Base-by-base conservation (phyloP, 345 rosid genomes). In the Leavenworthia alabamica region DNA sequence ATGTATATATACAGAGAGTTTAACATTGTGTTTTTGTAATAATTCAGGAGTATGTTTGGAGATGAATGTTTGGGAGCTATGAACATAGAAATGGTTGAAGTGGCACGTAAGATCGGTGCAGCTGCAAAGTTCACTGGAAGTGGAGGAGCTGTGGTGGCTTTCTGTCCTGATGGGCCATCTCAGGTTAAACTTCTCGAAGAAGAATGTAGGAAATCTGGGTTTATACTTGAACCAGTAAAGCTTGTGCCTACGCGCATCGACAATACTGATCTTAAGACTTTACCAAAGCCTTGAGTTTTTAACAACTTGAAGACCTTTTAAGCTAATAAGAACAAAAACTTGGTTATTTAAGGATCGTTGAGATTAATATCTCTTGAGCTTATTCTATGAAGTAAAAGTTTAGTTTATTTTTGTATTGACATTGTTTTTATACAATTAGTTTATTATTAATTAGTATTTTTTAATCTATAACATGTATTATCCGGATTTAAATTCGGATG, bases 51-150 rank as follows among this genome's bases (percentile, higher is more conserved):
- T 40, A 86, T 85, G 84, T 89, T 85, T 61, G 97, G 97, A 6
- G 88, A 85, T 52, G 89, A 82, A 7, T 81, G 74, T 51, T 78
- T 93, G 4, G 94, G 91, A 40, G 78, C 75, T 41, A 9, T 83
- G 57, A 86, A 83, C 79, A 73, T 92, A 64, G 79, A 92, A 66
- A 86, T 92, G 97, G 94, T 89, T 75, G 93, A 85, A 77, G 77
- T 83, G 11, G 94, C 91, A 11, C 73, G 86, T 29, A 80, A 77
- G 53, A 76, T 82, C 5, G 94, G 91, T 2, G 91, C 91, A 35
- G 83, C 90, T 0, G 75, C 94, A 3, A 86, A 92, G 73, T 89
- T 89, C 62, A 89, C 98, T 0, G 94, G 96, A 56, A 92, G 94
- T 15, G 97, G 96, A 43, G 96, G 98, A 69, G 97, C 94, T 4